Evolutionary conservation across 257 asterid genomes (phyloP).

Genomic region (Solanum acaule): DNA sequence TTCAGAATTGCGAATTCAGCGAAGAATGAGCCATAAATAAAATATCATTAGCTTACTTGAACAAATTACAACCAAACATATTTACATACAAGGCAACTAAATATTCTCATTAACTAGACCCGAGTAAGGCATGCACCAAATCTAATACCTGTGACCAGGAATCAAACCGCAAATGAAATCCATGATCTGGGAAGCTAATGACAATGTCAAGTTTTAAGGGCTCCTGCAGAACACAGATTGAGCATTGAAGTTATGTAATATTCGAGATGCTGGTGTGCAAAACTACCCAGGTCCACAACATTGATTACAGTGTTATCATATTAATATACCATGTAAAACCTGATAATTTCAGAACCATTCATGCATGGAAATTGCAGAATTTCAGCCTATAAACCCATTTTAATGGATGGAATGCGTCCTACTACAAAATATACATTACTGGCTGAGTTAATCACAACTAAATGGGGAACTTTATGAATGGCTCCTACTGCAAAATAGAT

Average conservation of each 20-base stretch:
- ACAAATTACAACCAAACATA: background rate
- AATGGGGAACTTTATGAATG: background rate
- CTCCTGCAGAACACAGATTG: conserved; percentile 34
- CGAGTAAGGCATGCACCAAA: background rate
- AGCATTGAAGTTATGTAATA: background rate
- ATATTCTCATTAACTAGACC: background rate
- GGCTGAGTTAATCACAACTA: background rate
- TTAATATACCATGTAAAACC: background rate
- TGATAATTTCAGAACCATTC: background rate
- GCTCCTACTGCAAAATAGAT: background rate
- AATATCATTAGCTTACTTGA: background rate
- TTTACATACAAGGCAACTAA: background rate
- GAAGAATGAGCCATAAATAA: background rate
- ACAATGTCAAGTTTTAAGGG: conserved; percentile 75
- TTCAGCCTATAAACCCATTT: background rate
- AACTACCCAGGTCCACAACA: background rate
- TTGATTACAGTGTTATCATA: background rate
- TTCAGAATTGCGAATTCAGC: background rate
- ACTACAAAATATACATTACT: background rate
- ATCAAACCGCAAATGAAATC: conserved; percentile 82
- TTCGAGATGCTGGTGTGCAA: background rate
- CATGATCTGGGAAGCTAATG: conserved; percentile 87
- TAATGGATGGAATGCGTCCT: background rate
- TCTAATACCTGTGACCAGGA: conserved; percentile 83
- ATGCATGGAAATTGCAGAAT: background rate